Evolutionary conservation across 345 rosid genomes (phyloP).

Genomic region (Draba incana): DNA sequence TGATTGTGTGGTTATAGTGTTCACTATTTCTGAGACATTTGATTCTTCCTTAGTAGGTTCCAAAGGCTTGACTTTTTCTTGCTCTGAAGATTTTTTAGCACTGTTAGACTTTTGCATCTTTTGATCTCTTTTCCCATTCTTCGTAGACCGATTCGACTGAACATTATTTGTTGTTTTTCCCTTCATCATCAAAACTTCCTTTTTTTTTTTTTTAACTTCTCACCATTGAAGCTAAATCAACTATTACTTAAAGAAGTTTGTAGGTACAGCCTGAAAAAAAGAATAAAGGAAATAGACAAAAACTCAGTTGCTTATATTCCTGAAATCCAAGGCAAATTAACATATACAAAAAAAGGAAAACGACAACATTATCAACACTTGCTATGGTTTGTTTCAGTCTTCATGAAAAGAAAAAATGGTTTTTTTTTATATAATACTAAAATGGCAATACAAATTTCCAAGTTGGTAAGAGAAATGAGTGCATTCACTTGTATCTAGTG

Average conservation of each 20-base stretch:
- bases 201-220: slow-evolving; percentile 35
- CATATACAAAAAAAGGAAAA: slow-evolving; percentile 9
- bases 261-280: slow-evolving; percentile 2
- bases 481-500: slow-evolving; percentile 7
- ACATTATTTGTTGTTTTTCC: slow-evolving; percentile 50
- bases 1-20: slow-evolving; percentile 50
- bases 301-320: slow-evolving; percentile 30
- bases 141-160: slow-evolving; percentile 53
- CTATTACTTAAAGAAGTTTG: slow-evolving; percentile 27
- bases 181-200: slow-evolving; percentile 49
- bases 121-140: slow-evolving; percentile 52
- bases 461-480: slow-evolving; percentile 22
- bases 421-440: not conserved
- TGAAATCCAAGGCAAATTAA: slow-evolving; percentile 27
- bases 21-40: slow-evolving; percentile 6
- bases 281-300: slow-evolving; percentile 26
- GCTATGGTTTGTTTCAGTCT: slow-evolving; percentile 18
- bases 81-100: slow-evolving; percentile 44
- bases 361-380: slow-evolving; percentile 29
- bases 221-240: slow-evolving; percentile 35
- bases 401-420: not conserved
- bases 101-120: slow-evolving; percentile 49
- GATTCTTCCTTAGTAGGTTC: slow-evolving; percentile 47
- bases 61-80: slow-evolving; percentile 48
- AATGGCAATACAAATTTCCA: slow-evolving; percentile 16